These are phyloP conservation scores for Flagelloscypha sp. DNA, from an alignment of 768 basidiomycete genomes.

Conservation along the genomic window DNA sequence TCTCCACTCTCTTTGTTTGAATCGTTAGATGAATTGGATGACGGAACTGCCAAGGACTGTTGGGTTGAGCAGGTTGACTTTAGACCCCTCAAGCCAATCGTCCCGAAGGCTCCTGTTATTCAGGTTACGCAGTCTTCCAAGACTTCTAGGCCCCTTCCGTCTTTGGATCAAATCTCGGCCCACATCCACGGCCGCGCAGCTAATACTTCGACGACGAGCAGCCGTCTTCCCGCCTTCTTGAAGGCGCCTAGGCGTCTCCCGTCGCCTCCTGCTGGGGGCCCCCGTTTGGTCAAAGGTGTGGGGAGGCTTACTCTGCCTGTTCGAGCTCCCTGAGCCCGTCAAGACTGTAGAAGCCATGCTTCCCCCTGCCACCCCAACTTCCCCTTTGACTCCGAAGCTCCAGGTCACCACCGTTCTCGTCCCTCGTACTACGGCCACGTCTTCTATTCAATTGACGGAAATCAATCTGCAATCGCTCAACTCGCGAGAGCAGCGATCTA, in stretches of 20 bases:
- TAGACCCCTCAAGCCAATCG: slow-evolving; percentile 27
- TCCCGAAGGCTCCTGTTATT: slow-evolving; percentile 13
- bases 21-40: slow-evolving; percentile 28
- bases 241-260: slow-evolving; percentile 8
- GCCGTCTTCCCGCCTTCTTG: slow-evolving; percentile 28
- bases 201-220: slow-evolving; percentile 14
- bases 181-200: slow-evolving; percentile 35
- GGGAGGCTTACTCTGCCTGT: slow-evolving; percentile 37
- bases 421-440: slow-evolving; percentile 34
- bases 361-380: slow-evolving; percentile 26
- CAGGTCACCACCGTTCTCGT: slow-evolving; percentile 42
- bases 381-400: slow-evolving; percentile 32
- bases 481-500: slow-evolving; percentile 47
- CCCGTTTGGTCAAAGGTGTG: slow-evolving; percentile 23
- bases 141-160: slow-evolving; percentile 37
- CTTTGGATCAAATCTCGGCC: slow-evolving; percentile 70
- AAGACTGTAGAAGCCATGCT: slow-evolving; percentile 16
- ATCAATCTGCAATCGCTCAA: slow-evolving; percentile 42
- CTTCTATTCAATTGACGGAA: slow-evolving; percentile 43
- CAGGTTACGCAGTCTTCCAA: slow-evolving; percentile 8
- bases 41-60: slow-evolving; percentile 25
- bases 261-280: slow-evolving; percentile 15
- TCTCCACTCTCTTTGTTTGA: slow-evolving; percentile 58
- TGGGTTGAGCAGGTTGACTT: slow-evolving; percentile 69
- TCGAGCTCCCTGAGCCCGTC: slow-evolving; percentile 21